Percentiles rank a stretch among this genome's conserved stretches.
These are phyloP conservation scores for Kalaharituber pfeilii DNA, from an alignment of 2,329 filamentous ascomycete genomes.

Conservation along the genomic window DNA sequence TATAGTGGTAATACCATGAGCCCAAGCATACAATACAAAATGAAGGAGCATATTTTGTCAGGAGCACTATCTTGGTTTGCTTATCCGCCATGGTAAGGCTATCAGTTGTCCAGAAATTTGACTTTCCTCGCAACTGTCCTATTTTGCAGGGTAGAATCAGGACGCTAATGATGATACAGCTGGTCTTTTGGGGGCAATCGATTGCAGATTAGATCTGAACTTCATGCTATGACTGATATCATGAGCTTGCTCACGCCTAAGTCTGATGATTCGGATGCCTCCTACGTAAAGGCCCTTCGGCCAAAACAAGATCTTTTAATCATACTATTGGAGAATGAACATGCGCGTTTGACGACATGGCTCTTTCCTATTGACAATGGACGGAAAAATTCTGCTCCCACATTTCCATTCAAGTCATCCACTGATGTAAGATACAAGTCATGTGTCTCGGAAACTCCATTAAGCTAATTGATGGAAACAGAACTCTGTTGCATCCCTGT, in stretches of 20 bases:
- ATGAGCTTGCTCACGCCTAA: slow-evolving; percentile 24
- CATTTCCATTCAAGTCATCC: slow-evolving; percentile 9
- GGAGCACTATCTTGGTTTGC: slow-evolving; percentile 81
- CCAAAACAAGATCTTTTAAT: slow-evolving; percentile 67
- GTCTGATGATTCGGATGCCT: background rate
- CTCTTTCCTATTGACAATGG: slow-evolving; percentile 58
- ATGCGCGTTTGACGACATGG: slow-evolving; percentile 73
- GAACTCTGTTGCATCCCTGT: slow-evolving; percentile 35
- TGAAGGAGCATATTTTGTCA: slow-evolving; percentile 79
- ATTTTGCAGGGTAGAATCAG: background rate
- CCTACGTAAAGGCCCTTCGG: slow-evolving; percentile 13
- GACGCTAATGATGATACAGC: slow-evolving; percentile 24
- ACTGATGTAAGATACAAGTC: slow-evolving; percentile 7
- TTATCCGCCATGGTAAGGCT: slow-evolving; percentile 39
- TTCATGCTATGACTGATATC: slow-evolving; percentile 52
- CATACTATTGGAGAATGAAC: slow-evolving; percentile 67
- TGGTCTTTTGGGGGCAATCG: slow-evolving; percentile 96
- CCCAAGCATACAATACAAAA: slow-evolving; percentile 51
- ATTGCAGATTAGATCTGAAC: slow-evolving; percentile 80
- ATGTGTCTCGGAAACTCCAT: background rate
- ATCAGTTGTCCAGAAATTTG: background rate
- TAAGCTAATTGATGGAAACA: slow-evolving; percentile 8
- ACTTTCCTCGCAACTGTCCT: background rate
- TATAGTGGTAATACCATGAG: slow-evolving; percentile 49
- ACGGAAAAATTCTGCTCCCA: slow-evolving; percentile 30